Evolutionary conservation across 1,284 basidiomycete genomes (phyloP), one percentile per base, ranked within the genome.

Genomic region (Laetiporus sulphureus): DNA sequence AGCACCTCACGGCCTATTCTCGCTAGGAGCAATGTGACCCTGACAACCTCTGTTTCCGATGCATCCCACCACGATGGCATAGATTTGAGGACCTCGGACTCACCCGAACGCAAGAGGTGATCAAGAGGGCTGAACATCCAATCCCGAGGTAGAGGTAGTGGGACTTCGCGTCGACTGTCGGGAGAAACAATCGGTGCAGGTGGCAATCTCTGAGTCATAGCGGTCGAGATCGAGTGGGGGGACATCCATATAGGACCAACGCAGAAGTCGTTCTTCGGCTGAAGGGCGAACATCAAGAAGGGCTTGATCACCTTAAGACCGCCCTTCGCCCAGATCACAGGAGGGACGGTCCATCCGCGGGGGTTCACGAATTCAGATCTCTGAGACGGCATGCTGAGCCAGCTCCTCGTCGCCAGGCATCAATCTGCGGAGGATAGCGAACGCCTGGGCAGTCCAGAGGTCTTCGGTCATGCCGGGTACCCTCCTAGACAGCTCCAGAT

Each of bases 31-130:
- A 66, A 48, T 5, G 60, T 51, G 1, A 80, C 77, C 16, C 81
- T 75, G 8, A 85, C 80, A 11, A 97, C 67, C 22, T 94, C 85
- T 11, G 77, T 69, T 61, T 97, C 93, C 15, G 78, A 83, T 0
- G 80, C 79, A 56, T 86, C 73, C 92, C 92, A 96, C 4, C 74
- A 71, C 0, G 65, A 52, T 1, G 91, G 89, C 2, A 90, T 66
- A n/a, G 63, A 61, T 36, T 74, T 72, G 62, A 93, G 83, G 1
- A 88, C 83, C 0, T 72, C 63, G 0, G 89, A 90, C 7, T 78
- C 75, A 4, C 83, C 83, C 0, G 88, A 91, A 5, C 82, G 78
- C 12, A 97, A 68, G 5, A 98, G 75, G 52, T 94, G 87, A 53
- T 91, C 77, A 4, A 97, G 61, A 0, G 91, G 79, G 0, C 71